A percentile compares a stretch with the other conserved stretches of the same genome.
phyloP scores from a whole-genome alignment of 1,284 basidiomycete species.

The Microbotryum scabiosae region DNA sequence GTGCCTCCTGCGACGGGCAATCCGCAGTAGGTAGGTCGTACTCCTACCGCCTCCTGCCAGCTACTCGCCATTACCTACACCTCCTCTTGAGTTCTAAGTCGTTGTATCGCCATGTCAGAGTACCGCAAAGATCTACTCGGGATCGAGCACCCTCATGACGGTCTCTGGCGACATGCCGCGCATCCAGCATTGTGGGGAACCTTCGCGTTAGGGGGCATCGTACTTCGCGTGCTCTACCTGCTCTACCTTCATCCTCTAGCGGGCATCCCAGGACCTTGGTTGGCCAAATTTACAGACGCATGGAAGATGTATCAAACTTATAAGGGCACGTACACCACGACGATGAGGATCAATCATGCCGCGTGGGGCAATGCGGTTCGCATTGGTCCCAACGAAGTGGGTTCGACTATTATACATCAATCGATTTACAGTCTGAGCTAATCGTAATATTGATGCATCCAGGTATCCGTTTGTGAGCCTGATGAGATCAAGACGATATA shows the following conservation, averaged over 20 bases:
- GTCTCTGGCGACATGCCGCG: too few species aligned
- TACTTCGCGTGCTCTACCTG: neutral
- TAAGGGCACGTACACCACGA: neutral
- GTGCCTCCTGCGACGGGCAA: too few species aligned
- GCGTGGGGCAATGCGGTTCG: slow-evolving; percentile 26
- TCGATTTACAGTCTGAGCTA: too few species aligned
- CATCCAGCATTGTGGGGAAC: too few species aligned
- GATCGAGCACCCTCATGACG: too few species aligned
- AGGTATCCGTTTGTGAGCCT: slow-evolving; percentile 31
- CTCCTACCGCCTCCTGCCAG: too few species aligned
- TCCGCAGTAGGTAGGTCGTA: too few species aligned
- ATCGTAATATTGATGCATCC: neutral
- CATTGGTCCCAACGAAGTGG: slow-evolving; percentile 25
- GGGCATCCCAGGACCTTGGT: neutral
- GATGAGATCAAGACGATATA: slow-evolving; percentile 33
- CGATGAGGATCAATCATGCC: neutral
- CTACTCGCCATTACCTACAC: too few species aligned
- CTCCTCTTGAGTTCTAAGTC: too few species aligned
- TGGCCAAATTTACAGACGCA: neutral
- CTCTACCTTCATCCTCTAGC: neutral
- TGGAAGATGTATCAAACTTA: neutral
- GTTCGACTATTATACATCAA: too few species aligned
- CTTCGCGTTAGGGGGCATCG: neutral
- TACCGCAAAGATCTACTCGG: too few species aligned
- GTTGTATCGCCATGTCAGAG: too few species aligned